phyloP scores from a whole-genome alignment of 208 protist genomes.

The Trichomonas gallinae region DNA sequence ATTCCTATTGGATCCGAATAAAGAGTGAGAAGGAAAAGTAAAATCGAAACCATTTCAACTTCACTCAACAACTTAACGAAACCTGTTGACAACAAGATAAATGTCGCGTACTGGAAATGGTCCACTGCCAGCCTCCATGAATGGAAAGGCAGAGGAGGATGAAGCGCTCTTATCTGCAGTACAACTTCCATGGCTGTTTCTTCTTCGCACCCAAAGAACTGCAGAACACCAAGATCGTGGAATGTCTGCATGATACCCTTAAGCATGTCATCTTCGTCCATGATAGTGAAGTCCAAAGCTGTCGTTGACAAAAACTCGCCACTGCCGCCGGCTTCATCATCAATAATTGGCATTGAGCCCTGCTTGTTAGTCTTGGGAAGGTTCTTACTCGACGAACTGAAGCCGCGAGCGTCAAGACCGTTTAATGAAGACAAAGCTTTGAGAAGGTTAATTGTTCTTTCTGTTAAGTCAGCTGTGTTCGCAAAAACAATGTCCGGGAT shows the following conservation, averaged over 20 bases:
- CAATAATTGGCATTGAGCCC: neutral
- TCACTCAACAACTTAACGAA: neutral
- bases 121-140: neutral
- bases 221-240: neutral
- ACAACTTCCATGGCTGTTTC: neutral
- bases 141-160: neutral
- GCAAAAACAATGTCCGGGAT: neutral
- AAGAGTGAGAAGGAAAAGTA: neutral
- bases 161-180: neutral
- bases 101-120: neutral
- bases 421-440: neutral
- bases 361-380: neutral
- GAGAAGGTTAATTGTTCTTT: neutral
- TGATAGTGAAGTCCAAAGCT: neutral
- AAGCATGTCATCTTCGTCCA: neutral
- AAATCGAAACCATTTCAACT: neutral
- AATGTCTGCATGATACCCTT: neutral
- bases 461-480: neutral
- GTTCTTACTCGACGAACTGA: neutral
- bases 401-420: neutral
- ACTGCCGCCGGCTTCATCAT: neutral
- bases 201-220: neutral
- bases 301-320: neutral
- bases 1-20: neutral
- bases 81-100: neutral